A percentile compares a stretch with the other conserved stretches of the same genome.
Conservation (phyloP, 2,329 filamentous ascomycete species). For the Penicillium sp. region DNA sequence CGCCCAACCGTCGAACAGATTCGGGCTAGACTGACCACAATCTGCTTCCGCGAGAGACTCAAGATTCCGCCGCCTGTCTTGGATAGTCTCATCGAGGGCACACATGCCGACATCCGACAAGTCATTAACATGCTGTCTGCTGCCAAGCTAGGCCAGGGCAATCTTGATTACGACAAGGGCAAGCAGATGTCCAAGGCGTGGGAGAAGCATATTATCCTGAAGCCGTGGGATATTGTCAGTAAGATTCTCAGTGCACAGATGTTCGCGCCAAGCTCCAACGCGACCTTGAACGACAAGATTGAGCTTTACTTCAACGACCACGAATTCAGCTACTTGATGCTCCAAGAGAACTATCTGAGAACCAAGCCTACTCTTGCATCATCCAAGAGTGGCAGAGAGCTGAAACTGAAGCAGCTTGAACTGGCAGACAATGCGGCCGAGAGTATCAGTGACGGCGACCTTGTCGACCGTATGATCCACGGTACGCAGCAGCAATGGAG, state of each 20-base stretch:
- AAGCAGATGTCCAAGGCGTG: constrained; percentile 96
- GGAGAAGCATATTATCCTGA: constrained; percentile 96
- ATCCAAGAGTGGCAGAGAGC: constrained; percentile 64
- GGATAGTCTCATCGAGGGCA: constrained; percentile 92
- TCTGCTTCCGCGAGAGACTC: constrained; percentile 85
- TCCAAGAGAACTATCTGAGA: constrained; percentile 94
- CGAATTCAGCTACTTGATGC: constrained; percentile 95
- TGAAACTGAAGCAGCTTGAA: constrained; percentile 79
- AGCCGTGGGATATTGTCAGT: constrained; percentile 95
- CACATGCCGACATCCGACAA: constrained; percentile 91
- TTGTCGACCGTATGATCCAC: constrained; percentile 97
- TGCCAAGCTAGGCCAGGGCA: constrained; percentile 78
- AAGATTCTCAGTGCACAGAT: constrained; percentile 88
- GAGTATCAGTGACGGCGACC: constrained; percentile 94
- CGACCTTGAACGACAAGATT: constrained; percentile 93
- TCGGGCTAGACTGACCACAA: constrained; percentile 87
- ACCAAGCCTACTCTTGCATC: constrained; percentile 70
- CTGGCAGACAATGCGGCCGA: constrained; percentile 83
- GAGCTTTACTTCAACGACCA: constrained; percentile 99
- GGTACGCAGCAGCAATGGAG: constrained; percentile 98
- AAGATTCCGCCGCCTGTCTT: constrained; percentile 81
- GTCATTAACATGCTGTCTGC: constrained; percentile 99
- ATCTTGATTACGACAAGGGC: constrained; percentile 78
- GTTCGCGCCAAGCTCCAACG: constrained; percentile 78
- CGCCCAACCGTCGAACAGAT: constrained; percentile 90